phyloP scores from a whole-genome alignment of 1,139 yeast genomes.

The Tardiomyces blankii region DNA sequence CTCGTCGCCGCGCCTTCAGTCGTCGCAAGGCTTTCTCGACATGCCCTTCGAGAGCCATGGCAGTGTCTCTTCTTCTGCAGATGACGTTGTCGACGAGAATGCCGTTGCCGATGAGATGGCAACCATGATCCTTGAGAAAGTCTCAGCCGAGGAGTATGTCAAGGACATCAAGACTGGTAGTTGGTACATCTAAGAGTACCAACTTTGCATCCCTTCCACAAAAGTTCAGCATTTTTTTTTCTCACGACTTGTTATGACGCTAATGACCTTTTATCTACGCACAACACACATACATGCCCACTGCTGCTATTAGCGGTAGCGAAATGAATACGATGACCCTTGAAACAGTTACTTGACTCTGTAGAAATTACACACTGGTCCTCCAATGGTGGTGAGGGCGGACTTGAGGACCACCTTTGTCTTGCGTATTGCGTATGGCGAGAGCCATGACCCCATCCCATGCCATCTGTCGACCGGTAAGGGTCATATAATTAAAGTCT shows the following conservation, averaged over 20 bases:
- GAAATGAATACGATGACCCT: no score
- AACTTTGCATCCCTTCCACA: neutral
- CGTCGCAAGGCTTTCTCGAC: neutral
- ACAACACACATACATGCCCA: no score
- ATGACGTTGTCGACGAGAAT: conserved; percentile 10
- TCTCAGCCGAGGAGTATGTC: conserved; percentile 20
- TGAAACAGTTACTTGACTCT: no score
- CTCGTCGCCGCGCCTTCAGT: neutral
- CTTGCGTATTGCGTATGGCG: no score
- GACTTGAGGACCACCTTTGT: no score
- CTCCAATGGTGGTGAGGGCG: no score
- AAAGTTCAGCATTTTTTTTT: neutral
- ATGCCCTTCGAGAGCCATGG: neutral
- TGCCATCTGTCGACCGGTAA: no score
- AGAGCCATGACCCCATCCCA: no score
- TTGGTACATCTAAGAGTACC: neutral
- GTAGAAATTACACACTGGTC: no score
- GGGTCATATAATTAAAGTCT: no score
- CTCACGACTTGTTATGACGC: neutral
- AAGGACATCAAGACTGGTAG: conserved; percentile 13
- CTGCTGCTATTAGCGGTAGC: no score
- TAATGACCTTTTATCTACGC: no score
- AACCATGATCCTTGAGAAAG: conserved; percentile 20
- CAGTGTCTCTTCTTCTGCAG: neutral
- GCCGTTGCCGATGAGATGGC: conserved; percentile 22